Conservation (phyloP, 169 alveolate species). For the Plasmodium inui region DNA sequence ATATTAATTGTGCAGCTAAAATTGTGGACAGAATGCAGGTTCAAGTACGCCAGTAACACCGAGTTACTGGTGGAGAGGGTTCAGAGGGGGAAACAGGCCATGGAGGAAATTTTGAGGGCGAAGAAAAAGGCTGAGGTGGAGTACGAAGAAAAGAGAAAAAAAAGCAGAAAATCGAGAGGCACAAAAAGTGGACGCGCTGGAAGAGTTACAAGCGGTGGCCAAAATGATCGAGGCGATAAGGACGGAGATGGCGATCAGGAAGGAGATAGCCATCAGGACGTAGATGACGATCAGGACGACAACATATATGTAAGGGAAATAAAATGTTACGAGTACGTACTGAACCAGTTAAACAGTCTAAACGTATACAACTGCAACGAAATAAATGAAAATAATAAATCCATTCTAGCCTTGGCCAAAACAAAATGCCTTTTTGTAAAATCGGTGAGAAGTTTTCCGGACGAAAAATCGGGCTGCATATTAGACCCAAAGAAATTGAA, state of each 20-base stretch:
- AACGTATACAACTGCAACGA: constrained; percentile 82
- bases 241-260: neutral
- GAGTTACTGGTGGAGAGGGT: constrained; percentile 52
- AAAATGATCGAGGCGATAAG: neutral
- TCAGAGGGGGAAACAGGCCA: constrained; percentile 68
- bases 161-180: neutral
- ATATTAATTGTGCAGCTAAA: constrained; percentile 29
- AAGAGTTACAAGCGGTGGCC: neutral
- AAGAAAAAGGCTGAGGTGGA: constrained; percentile 70
- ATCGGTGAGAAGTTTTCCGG: constrained; percentile 83
- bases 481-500: constrained; percentile 77
- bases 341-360: constrained; percentile 80
- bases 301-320: constrained; percentile 75
- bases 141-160: constrained; percentile 29
- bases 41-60: constrained; percentile 41
- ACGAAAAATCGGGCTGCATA: constrained; percentile 82
- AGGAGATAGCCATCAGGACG: neutral
- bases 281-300: constrained; percentile 9
- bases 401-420: constrained; percentile 86
- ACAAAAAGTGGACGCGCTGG: neutral
- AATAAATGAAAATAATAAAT: constrained; percentile 84
- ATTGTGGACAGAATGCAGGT: constrained; percentile 38
- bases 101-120: constrained; percentile 63
- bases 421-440: constrained; percentile 85
- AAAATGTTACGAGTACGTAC: constrained; percentile 84